Conservation (phyloP, 805 yeast genomes). For the Gaillardinia entomophila region DNA sequence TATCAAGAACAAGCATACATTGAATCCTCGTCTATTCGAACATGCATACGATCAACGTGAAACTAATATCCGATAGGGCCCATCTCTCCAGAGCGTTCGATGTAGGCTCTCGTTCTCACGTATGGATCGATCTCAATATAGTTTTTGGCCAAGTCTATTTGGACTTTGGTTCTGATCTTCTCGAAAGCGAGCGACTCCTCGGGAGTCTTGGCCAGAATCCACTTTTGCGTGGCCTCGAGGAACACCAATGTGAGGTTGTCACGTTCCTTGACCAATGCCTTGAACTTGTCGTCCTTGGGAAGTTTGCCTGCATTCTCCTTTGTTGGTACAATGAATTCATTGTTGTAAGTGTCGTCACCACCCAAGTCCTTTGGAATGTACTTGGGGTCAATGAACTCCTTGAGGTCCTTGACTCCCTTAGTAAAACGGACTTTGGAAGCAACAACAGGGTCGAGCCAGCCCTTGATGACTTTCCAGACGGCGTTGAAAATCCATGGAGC, state of each 20-base stretch:
- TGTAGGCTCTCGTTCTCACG: conserved; percentile 41
- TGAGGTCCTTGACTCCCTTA: conserved; percentile 60
- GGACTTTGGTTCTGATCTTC: conserved; percentile 49
- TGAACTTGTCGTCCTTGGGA: conserved; percentile 35
- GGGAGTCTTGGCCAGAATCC: conserved; percentile 65
- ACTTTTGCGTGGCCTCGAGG: conserved; percentile 60
- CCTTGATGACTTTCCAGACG: conserved; percentile 87
- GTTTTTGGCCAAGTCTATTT: conserved; percentile 51
- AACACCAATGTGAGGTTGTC: conserved; percentile 47
- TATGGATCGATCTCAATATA: conserved; percentile 75
- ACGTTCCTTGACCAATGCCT: conserved; percentile 46
- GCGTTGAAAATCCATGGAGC: conserved; percentile 98
- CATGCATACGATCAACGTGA: too few species aligned
- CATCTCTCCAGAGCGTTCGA: background rate
- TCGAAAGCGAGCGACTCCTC: conserved; percentile 44
- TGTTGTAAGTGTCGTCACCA: conserved; percentile 58
- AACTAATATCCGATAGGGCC: background rate
- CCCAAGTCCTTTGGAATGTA: conserved; percentile 70
- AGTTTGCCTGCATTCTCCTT: conserved; percentile 45
- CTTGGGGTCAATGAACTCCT: conserved; percentile 50
- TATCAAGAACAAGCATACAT: too few species aligned
- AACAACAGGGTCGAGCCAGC: conserved; percentile 96
- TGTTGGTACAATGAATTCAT: conserved; percentile 58
- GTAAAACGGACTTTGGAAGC: conserved; percentile 88
- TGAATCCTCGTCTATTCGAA: too few species aligned